phyloP scores from a whole-genome alignment of 1,284 basidiomycete genomes.

The Waitea zeae region DNA sequence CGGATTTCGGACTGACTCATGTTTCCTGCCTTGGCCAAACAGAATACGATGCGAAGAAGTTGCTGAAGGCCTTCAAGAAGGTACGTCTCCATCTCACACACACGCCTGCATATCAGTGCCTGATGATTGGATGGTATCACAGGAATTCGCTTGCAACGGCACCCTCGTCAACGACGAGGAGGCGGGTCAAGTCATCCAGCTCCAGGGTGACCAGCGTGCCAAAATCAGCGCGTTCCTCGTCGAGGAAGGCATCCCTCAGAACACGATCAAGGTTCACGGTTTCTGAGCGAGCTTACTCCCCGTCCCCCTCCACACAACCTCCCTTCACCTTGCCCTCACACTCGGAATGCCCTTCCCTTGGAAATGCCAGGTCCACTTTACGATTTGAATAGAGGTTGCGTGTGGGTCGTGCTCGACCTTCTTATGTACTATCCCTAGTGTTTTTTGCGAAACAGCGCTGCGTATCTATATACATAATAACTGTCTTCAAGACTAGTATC shows the following conservation, averaged over 20 bases:
- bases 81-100: conserved; percentile 13
- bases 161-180: conserved; percentile 94
- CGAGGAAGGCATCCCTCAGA: conserved; percentile 57
- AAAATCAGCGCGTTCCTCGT: conserved; percentile 83
- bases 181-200: conserved; percentile 95
- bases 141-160: conserved; percentile 99
- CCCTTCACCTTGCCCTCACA: too few relatives aligned
- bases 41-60: conserved; percentile 98
- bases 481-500: background rate
- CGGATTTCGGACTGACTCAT: background rate
- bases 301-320: background rate
- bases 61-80: conserved; percentile 99
- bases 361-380: too few relatives aligned
- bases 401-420: too few relatives aligned
- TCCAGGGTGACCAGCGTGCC: conserved; percentile 94
- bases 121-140: conserved; percentile 4
- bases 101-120: background rate
- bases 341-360: too few relatives aligned
- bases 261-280: conserved; percentile 74
- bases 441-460: too few relatives aligned
- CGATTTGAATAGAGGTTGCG: too few relatives aligned
- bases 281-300: conserved; percentile 38
- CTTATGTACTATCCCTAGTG: too few relatives aligned
- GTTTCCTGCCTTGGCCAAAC: conserved; percentile 6
- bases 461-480: background rate